phyloP scores from a whole-genome alignment of 2,329 filamentous ascomycete species.

The Exophiala sideris region DNA sequence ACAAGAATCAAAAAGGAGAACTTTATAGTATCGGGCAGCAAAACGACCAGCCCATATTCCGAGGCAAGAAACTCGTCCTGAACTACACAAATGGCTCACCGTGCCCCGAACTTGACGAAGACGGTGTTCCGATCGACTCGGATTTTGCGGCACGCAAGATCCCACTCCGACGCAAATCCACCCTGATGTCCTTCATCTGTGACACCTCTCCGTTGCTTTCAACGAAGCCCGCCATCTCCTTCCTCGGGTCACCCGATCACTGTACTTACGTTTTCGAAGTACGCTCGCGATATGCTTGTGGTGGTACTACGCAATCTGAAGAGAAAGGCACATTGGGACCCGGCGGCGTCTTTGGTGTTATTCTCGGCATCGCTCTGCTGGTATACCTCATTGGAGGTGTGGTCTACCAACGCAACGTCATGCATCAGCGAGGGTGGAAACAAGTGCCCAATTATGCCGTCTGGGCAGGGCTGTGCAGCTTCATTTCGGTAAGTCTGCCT shows the following conservation, averaged over 20 bases:
- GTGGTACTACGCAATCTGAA: constrained; percentile 51
- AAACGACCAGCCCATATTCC: constrained; percentile 45
- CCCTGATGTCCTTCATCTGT: constrained; percentile 89
- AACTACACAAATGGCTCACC: constrained; percentile 76
- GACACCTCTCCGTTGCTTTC: constrained; percentile 67
- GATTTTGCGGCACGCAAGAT: constrained; percentile 13
- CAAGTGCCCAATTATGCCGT: constrained; percentile 92
- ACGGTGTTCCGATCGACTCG: constrained; percentile 23
- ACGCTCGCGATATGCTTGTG: constrained; percentile 81
- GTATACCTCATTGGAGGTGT: constrained; percentile 91
- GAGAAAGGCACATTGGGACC: constrained; percentile 60
- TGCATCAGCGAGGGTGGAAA: constrained; percentile 90
- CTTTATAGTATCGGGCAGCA: constrained; percentile 37
- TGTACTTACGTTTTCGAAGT: constrained; percentile 97
- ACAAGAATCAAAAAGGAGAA: constrained; percentile 32
- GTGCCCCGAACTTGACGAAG: constrained; percentile 45
- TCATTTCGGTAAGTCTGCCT: constrained; percentile 63
- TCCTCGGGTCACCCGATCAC: constrained; percentile 83
- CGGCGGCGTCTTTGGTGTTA: constrained; percentile 81
- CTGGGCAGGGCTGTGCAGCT: constrained; percentile 83
- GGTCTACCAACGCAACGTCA: constrained; percentile 91
- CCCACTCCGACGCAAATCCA: constrained; percentile 61
- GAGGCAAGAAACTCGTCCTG: constrained; percentile 62
- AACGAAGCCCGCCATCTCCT: constrained; percentile 56
- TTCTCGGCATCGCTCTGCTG: constrained; percentile 70